These are phyloP conservation scores for Zea mays DNA, from an alignment of 176 grass and related monocot species.

Conservation along the genomic window Zm-B73-REFERENCE-NAM-5.0 NC_050096.1:71084001-71084500, in stretches of 20 bases:
- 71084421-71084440: conserved; percentile 92
- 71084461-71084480: conserved; percentile 68
- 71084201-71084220: conserved; percentile 82
- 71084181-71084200: conserved; percentile 64
- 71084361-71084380: conserved; percentile 88
- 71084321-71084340: conserved; percentile 35
- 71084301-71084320: no score
- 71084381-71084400: conserved; percentile 83
- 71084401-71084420: conserved; percentile 86
- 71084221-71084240: conserved; percentile 87
- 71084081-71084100: conserved; percentile 75
- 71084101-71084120: conserved; percentile 92
- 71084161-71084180: conserved; percentile 27
- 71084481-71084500: conserved; percentile 95
- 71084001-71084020: neutral
- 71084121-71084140: conserved; percentile 54
- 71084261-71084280: conserved; percentile 76
- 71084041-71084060: conserved; percentile 85
- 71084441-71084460: conserved; percentile 66
- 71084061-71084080: conserved; percentile 90
- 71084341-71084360: conserved; percentile 82
- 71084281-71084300: conserved; percentile 47
- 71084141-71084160: conserved; percentile 19
- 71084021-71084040: conserved; percentile 64
- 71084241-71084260: conserved; percentile 95